Conservation (phyloP, 768 basidiomycete genomes). For the Pholiota microspora region DNA sequence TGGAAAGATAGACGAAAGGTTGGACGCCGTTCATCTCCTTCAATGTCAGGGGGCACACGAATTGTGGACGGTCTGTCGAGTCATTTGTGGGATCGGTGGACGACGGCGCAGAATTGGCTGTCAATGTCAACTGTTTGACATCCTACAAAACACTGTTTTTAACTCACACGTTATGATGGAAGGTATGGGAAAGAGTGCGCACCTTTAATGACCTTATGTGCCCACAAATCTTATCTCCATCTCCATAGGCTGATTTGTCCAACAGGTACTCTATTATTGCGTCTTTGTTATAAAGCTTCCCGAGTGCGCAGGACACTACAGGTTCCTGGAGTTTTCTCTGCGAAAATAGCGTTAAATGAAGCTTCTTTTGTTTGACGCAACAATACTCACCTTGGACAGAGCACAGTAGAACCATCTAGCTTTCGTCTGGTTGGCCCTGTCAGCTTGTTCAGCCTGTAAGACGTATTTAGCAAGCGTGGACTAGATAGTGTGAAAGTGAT, state of each 20-base stretch:
- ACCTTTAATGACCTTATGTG: slow-evolving; percentile 92
- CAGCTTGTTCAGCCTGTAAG: slow-evolving; percentile 74
- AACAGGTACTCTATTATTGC: slow-evolving; percentile 88
- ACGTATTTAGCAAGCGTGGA: background rate
- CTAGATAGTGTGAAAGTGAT: slow-evolving; percentile 1
- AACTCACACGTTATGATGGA: background rate
- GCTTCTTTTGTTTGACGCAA: background rate
- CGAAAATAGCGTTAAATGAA: background rate
- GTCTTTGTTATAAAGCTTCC: slow-evolving; percentile 97
- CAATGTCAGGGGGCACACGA: slow-evolving; percentile 87
- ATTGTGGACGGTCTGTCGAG: slow-evolving; percentile 52
- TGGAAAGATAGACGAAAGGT: slow-evolving; percentile 83
- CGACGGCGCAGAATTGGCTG: slow-evolving; percentile 60
- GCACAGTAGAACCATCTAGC: slow-evolving; percentile 94
- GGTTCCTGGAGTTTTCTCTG: slow-evolving; percentile 87
- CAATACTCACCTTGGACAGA: slow-evolving; percentile 73
- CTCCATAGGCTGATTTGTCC: slow-evolving; percentile 81
- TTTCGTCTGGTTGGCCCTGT: slow-evolving; percentile 85
- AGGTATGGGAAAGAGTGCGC: slow-evolving; percentile 23
- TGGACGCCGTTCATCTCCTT: slow-evolving; percentile 93
- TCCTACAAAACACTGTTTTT: slow-evolving; percentile 49
- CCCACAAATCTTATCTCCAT: slow-evolving; percentile 89
- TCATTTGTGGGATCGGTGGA: slow-evolving; percentile 36
- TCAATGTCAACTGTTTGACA: slow-evolving; percentile 79
- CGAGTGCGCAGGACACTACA: slow-evolving; percentile 86